Base-by-base conservation (phyloP, 345 rosid genomes). In the Rhizophora mangle region DNA sequence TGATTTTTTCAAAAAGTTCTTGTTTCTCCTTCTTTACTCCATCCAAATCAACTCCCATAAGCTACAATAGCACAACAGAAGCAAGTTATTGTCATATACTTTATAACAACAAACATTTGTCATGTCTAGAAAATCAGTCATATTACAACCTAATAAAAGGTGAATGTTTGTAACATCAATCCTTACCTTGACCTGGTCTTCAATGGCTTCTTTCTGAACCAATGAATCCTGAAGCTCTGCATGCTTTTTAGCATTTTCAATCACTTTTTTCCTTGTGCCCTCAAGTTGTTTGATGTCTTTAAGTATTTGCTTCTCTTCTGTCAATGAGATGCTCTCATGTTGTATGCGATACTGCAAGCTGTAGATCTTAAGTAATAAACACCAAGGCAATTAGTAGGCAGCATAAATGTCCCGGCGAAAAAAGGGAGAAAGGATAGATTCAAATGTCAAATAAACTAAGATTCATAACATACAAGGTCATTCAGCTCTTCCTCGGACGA, bases 151-250 rank as follows among this genome's bases (percentile, higher is more conserved):
- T 26, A 32, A 24, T 27, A 52, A 47, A 46, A 56, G 53, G 13
- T 11, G 29, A 32, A 67, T 62, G 10, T 49, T n/a, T 16, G 61
- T 20, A 57, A n/a, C 56, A 7, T 71, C 19, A 56, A 15, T 56
- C 11, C 84, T 86, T 92, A 96, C 99, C 80, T 96, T 92, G 80
- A 96, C 98, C 82, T 89, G 96, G 74, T 85, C 98, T 80, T 88
- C 90, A 65, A 92, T 88, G 65, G 73, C 86, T 69, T 96, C 97
- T 78, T 87, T 90, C 62, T 84, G 91, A 71, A 96, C 99, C 83
- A 92, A 47, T 30, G 96, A 84, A 62, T 90, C 97, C 87, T 92
- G 89, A 72, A 96, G 86, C 76, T 92, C 86, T 13, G 94, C 84
- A 81, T 87, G 88, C 85, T 81, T 56, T 10, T 90, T 94, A 68